Conservation (phyloP, 2,329 filamentous ascomycete genomes). For the Cyclaneusma minus region DNA sequence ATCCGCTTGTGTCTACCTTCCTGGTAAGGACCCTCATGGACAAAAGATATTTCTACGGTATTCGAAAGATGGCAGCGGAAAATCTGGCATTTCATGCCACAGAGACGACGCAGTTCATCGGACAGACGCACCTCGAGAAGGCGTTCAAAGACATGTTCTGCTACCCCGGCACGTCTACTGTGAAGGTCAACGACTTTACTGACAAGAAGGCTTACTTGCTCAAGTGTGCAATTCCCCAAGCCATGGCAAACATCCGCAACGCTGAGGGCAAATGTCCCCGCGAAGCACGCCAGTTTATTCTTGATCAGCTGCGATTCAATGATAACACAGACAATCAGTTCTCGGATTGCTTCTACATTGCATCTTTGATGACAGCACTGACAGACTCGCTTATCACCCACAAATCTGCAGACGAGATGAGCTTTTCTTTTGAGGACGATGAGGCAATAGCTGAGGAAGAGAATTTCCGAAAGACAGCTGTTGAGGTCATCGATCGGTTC, state of each 20-base stretch:
- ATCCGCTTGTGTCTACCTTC: slow-evolving; percentile 77
- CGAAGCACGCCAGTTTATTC: slow-evolving; percentile 66
- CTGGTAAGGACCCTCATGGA: slow-evolving; percentile 84
- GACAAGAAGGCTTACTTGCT: slow-evolving; percentile 76
- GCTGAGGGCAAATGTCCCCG: slow-evolving; percentile 61
- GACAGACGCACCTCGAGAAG: slow-evolving; percentile 69
- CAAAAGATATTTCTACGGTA: slow-evolving; percentile 81
- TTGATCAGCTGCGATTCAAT: slow-evolving; percentile 83
- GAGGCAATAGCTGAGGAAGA: slow-evolving; percentile 27
- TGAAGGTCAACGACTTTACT: slow-evolving; percentile 78
- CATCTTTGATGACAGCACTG: slow-evolving; percentile 55
- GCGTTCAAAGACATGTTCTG: slow-evolving; percentile 84
- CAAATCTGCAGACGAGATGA: slow-evolving; percentile 18
- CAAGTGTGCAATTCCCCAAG: slow-evolving; percentile 67
- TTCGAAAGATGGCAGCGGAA: slow-evolving; percentile 71
- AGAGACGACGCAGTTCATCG: slow-evolving; percentile 57
- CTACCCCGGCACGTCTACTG: slow-evolving; percentile 60
- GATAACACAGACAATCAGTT: slow-evolving; percentile 83
- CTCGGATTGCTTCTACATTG: slow-evolving; percentile 82
- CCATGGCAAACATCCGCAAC: slow-evolving; percentile 67
- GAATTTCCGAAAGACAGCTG: slow-evolving; percentile 22
- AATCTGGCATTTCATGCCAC: slow-evolving; percentile 64
- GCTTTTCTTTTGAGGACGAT: slow-evolving; percentile 25
- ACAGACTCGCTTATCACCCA: slow-evolving; percentile 40
- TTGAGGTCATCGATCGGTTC: slow-evolving; percentile 53